Evolutionary conservation across 257 asterid species (phyloP), one percentile per base, ranked within the genome.

Genomic region (Nicotiana tabacum): DNA sequence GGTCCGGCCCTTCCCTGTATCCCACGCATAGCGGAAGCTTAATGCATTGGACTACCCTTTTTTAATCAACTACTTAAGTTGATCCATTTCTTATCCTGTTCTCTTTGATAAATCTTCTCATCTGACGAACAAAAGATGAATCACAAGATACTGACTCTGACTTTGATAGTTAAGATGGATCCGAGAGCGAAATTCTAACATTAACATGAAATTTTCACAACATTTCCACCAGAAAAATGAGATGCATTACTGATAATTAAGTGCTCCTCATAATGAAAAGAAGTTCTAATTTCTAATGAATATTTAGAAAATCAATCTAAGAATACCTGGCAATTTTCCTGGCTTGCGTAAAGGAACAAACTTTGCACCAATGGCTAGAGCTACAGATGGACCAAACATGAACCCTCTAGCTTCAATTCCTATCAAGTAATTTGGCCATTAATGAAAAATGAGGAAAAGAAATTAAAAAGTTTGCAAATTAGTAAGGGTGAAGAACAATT

Each of bases 371-470:
- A 93, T 93, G 21, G 95, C 97, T 77, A 93, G 89, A 62, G 97
- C 97, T 72, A 93, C 83, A 12, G 97, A 84, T 77, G 97, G 94
- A 82, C 91, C 97, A 90, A 93, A 93, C 92, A 93, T 82, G 81
- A 93, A 93, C 8, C 97, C 97, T 90, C 97, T 92, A 12, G 97
- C 96, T 88, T 93, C 97, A 83, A 92, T 88, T 78, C 97, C 97
- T 93, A 81, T 61, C 37, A 83, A 77, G 64, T 27, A 13, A 61
- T 58, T 83, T 48, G 35, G 17, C 2, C 29, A 67, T 30, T 15
- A 17, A 12, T 53, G 5, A 53, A 53, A 53, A 53, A 10, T 53
- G 5, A 13, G 29, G 17, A 64, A 12, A 24, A 64, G 3, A 64
- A 10, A 64, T 24, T 24, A 60, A n/a, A 21, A 8, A 48, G 56